Evolutionary conservation across 495 filamentous ascomycete genomes (phyloP), one percentile per base, ranked within the genome.

Genomic region (Podospora sp.): DNA sequence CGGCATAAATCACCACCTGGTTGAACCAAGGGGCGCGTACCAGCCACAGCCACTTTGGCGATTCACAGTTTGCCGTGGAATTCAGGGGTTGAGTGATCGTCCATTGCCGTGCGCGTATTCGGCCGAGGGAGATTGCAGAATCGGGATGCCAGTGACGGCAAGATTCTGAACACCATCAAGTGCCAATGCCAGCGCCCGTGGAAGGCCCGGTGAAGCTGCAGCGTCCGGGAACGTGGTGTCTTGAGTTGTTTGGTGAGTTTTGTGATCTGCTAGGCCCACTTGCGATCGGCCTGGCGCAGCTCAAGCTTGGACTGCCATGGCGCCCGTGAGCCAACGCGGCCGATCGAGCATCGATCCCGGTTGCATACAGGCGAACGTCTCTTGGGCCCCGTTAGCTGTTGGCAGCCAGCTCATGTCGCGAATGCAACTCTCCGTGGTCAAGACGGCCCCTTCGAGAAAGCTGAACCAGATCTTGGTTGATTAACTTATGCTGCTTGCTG

Each of bases 41-140:
- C 40, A 46, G 40, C 40, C 40, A 46, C 40, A 18, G 9, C 40
- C 40, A 35, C 58, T 21, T 35, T 1, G 1, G 58, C 26, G 27
- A 18, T 12, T 40, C 6, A 1, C 25, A 12, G 62, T 25, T 33
- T 56, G 50, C 62, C 27, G 49, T 27, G 24, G 20, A 21, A 21
- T 60, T 40, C 25, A 40, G 57, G 57, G 57, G 57, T 11, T 20
- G 24, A 36, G 4, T 60, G 57, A 60, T 40, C 57, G 26, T 36
- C 57, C 26, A 60, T 60, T n/a, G 26, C 29, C 29, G 16, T 26
- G 25, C 26, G 14, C 9, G 50, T 57, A 69, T 65, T 65, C 65
- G 57, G 63, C 67, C 67, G 67, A 69, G 67, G 56, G 67, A 69
- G 67, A 69, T 69, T 69, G 67, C 63, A 53, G 63, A 51, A 57